phyloP scores from a whole-genome alignment of 768 basidiomycete species.

The Mycena haematopus region DNA sequence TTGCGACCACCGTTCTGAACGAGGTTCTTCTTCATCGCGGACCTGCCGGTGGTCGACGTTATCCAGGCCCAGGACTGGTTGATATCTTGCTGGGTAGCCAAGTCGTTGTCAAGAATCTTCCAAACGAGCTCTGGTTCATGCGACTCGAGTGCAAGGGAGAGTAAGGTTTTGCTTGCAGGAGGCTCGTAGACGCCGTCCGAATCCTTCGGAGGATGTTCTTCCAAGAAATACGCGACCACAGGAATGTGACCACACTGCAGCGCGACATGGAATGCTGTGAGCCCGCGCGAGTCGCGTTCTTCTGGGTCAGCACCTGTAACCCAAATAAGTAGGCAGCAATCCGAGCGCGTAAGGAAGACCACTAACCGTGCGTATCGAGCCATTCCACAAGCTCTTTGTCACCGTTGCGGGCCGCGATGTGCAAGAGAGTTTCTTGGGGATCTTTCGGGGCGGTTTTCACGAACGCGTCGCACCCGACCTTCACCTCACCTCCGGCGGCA shows the following conservation, averaged over 20 bases:
- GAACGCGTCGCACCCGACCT: slow-evolving; percentile 59
- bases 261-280: slow-evolving; percentile 73
- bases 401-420: slow-evolving; percentile 65
- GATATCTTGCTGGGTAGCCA: slow-evolving; percentile 57
- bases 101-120: slow-evolving; percentile 64
- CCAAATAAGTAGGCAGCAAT: slow-evolving; percentile 21
- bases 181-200: slow-evolving; percentile 53
- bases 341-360: slow-evolving; percentile 31
- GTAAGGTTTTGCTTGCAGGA: slow-evolving; percentile 49
- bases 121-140: slow-evolving; percentile 68
- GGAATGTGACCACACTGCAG: slow-evolving; percentile 57
- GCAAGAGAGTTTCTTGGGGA: slow-evolving; percentile 70
- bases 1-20: slow-evolving; percentile 27
- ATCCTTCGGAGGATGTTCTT: slow-evolving; percentile 63
- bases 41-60: slow-evolving; percentile 43
- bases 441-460: slow-evolving; percentile 55
- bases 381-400: slow-evolving; percentile 67
- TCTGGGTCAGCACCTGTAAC: slow-evolving; percentile 72
- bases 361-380: slow-evolving; percentile 75
- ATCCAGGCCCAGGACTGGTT: slow-evolving; percentile 57
- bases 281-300: slow-evolving; percentile 63
- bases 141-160: slow-evolving; percentile 66
- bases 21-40: slow-evolving; percentile 31
- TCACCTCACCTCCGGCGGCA: slow-evolving; percentile 74
- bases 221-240: slow-evolving; percentile 66